Percentiles rank a stretch among this genome's conserved stretches.
Evolutionary conservation across 2,329 filamentous ascomycete species (phyloP).

Genomic region (Penicillium sp.): DNA sequence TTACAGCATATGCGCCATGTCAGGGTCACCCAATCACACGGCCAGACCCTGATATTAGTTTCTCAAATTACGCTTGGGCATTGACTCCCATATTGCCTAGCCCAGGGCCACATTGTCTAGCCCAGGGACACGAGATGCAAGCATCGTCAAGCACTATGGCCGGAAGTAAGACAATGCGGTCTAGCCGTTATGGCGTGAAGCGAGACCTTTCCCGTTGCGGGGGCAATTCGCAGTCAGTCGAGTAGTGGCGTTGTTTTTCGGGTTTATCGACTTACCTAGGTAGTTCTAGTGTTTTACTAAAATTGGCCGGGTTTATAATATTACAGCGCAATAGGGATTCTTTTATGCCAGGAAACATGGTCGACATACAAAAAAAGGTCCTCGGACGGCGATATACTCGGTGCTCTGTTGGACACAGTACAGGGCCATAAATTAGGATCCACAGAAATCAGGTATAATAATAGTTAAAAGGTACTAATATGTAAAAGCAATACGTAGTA

Average conservation of each 20-base stretch:
- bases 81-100: conserved; percentile 5
- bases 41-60: neutral
- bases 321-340: neutral
- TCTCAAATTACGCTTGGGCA: conserved; percentile 2
- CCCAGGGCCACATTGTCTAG: conserved; percentile 7
- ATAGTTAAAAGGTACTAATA: neutral
- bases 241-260: neutral
- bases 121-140: conserved; percentile 10
- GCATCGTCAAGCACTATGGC: conserved; percentile 18
- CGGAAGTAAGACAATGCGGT: conserved; percentile 7
- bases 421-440: conserved; percentile 4
- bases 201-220: conserved; percentile 17
- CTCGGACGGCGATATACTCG: conserved; percentile 7
- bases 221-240: neutral
- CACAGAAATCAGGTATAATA: conserved; percentile 1
- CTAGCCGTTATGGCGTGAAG: conserved; percentile 10
- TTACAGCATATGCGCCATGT: conserved; percentile 1
- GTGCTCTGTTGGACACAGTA: conserved; percentile 3
- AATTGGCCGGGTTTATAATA: neutral
- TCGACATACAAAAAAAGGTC: neutral
- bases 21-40: conserved; percentile 4
- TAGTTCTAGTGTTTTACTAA: neutral
- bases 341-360: neutral
- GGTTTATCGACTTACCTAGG: neutral
- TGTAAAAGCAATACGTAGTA: neutral